phyloP scores from a whole-genome alignment of 768 basidiomycete species.

The Auricularia cornea region DNA sequence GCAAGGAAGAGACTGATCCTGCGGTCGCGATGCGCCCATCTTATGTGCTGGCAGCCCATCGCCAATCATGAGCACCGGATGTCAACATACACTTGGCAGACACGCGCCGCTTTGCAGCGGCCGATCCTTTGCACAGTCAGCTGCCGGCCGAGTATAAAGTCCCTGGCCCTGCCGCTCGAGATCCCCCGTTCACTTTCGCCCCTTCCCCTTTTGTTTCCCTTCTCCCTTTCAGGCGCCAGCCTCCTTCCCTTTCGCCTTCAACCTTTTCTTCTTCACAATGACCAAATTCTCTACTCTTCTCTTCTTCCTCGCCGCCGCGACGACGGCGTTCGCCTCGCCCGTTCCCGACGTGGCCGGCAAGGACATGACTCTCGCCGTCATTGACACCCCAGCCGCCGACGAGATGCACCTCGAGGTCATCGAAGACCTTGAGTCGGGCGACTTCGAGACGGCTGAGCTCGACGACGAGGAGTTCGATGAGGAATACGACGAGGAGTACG shows the following conservation, averaged over 20 bases:
- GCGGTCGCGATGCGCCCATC: no score
- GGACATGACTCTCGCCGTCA: not conserved
- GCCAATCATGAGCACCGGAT: no score
- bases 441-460: no score
- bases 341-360: not conserved
- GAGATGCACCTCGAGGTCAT: not conserved
- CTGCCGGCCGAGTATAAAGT: no score
- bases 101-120: no score
- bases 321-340: not conserved
- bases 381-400: not conserved
- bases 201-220: not conserved
- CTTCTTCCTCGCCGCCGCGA: not conserved
- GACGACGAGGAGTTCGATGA: no score
- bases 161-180: no score
- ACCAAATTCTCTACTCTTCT: not conserved
- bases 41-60: no score
- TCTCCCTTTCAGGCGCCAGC: not conserved
- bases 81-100: no score
- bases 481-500: not conserved
- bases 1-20: no score
- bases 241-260: not conserved
- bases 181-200: not conserved
- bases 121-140: no score
- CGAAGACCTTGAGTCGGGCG: no score
- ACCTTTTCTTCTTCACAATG: not conserved